These are phyloP conservation scores for Eragrostis curvula DNA, from an alignment of 176 grass and related monocot species.

Conservation along the genomic window DNA sequence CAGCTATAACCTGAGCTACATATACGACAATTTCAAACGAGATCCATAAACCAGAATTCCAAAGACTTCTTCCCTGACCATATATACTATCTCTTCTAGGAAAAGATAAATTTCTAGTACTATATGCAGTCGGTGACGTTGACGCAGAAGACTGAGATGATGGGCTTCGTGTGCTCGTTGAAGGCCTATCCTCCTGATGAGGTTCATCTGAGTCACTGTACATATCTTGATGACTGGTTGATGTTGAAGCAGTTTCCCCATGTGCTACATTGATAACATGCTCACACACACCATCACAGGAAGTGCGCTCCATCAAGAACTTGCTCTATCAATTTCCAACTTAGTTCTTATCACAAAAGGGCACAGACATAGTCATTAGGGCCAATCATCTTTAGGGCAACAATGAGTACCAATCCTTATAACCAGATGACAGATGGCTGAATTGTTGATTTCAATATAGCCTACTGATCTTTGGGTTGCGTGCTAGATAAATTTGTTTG, in stretches of 20 bases:
- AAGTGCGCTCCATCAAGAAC: slow-evolving; percentile 70
- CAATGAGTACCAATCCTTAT: slow-evolving; percentile 17
- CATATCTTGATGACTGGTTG: slow-evolving; percentile 54
- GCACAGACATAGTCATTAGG: slow-evolving; percentile 24
- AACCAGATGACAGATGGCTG: slow-evolving; percentile 20
- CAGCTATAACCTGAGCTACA: slow-evolving; percentile 77
- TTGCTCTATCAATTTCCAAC: slow-evolving; percentile 26
- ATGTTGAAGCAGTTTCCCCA: slow-evolving; percentile 72
- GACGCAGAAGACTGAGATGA: slow-evolving; percentile 60
- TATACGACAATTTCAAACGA: slow-evolving; percentile 83
- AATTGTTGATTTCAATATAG: slow-evolving; percentile 3
- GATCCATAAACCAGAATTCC: slow-evolving; percentile 95
- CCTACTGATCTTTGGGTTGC: slow-evolving; percentile 27
- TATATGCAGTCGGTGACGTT: slow-evolving; percentile 55
- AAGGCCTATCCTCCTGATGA: slow-evolving; percentile 55
- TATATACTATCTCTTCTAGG: slow-evolving; percentile 69
- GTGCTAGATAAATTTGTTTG: slow-evolving; percentile 38
- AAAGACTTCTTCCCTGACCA: slow-evolving; percentile 71
- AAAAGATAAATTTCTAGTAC: slow-evolving; percentile 56
- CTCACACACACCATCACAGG: slow-evolving; percentile 55
- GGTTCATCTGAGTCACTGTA: slow-evolving; percentile 62
- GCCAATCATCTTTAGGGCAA: slow-evolving; percentile 17
- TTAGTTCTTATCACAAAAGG: slow-evolving; percentile 36
- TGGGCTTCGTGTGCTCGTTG: slow-evolving; percentile 52
- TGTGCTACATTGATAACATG: slow-evolving; percentile 68